Evolutionary conservation across 805 yeast genomes (phyloP).

Genomic region (Ogataea pilisensis): DNA sequence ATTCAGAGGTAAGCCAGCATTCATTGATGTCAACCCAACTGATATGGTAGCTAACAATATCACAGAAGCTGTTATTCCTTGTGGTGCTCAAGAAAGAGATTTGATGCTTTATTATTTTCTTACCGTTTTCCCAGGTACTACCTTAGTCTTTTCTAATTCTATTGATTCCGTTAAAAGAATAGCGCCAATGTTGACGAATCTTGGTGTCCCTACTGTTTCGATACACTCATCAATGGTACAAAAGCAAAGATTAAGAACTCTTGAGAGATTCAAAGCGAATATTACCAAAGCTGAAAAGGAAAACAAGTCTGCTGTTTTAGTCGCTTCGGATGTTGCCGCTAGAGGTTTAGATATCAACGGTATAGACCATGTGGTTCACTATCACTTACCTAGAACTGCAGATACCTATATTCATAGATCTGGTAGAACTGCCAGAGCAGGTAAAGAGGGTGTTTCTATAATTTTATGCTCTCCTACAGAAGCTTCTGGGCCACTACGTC

Average conservation of each 20-base stretch:
- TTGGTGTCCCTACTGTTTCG: slow-evolving; percentile 65
- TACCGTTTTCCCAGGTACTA: slow-evolving; percentile 80
- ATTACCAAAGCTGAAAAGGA: slow-evolving; percentile 31
- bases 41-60: slow-evolving; percentile 71
- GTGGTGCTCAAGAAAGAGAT: slow-evolving; percentile 88
- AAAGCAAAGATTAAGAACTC: slow-evolving; percentile 79
- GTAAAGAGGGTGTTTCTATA: slow-evolving; percentile 89
- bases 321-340: slow-evolving; percentile 98
- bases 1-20: slow-evolving; percentile 62
- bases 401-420: slow-evolving; percentile 94
- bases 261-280: slow-evolving; percentile 71
- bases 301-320: slow-evolving; percentile 58
- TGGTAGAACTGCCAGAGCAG: slow-evolving; percentile 98
- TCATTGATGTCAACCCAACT: slow-evolving; percentile 84
- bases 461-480: slow-evolving; percentile 93
- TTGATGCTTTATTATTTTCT: slow-evolving; percentile 84
- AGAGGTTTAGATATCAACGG: slow-evolving; percentile 92
- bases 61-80: slow-evolving; percentile 84
- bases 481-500: slow-evolving; percentile 80
- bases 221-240: slow-evolving; percentile 95
- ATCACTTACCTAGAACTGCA: slow-evolving; percentile 91
- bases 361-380: slow-evolving; percentile 92
- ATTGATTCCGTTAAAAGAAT: slow-evolving; percentile 90
- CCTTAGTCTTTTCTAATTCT: slow-evolving; percentile 90
- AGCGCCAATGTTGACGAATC: slow-evolving; percentile 66